Percentiles rank a stretch among this genome's conserved stretches.
Evolutionary conservation across 495 filamentous ascomycete genomes (phyloP).

Genomic region (Pyrenula aspistea): DNA sequence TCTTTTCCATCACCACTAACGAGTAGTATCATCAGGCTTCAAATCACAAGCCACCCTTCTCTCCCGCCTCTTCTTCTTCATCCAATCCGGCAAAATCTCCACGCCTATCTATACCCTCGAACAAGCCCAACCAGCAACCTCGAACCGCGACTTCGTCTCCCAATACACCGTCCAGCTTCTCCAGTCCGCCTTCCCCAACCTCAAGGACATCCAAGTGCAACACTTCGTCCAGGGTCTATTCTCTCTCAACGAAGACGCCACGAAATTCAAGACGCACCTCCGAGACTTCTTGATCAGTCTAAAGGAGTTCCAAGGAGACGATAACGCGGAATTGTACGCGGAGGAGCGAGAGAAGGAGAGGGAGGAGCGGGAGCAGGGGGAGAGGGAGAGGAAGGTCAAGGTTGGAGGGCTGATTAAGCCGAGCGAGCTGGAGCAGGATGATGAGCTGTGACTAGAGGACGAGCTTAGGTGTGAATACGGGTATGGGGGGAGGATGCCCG

Average conservation of each 20-base stretch:
- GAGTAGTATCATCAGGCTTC: constrained; percentile 47
- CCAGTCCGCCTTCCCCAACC: constrained; percentile 83
- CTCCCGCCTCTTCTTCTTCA: constrained; percentile 91
- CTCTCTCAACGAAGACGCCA: constrained; percentile 64
- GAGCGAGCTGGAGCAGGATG: constrained; percentile 79
- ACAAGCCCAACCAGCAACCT: constrained; percentile 70
- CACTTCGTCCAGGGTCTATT: constrained; percentile 83
- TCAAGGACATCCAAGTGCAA: constrained; percentile 79
- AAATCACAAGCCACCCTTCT: constrained; percentile 91
- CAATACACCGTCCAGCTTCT: constrained; percentile 78
- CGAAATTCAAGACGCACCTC: constrained; percentile 83
- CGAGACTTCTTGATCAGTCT: constrained; percentile 95
- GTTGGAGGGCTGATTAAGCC: constrained; percentile 88
- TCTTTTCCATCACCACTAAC: constrained; percentile 3
- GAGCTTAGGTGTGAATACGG: constrained; percentile 50
- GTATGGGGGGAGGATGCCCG: not conserved
- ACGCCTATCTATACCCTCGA: constrained; percentile 77
- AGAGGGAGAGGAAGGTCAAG: constrained; percentile 79
- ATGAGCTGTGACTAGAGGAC: constrained; percentile 77
- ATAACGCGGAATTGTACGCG: constrained; percentile 87
- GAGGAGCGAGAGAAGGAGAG: constrained; percentile 84
- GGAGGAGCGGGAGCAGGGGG: constrained; percentile 64
- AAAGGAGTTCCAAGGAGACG: constrained; percentile 83
- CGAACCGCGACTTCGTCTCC: constrained; percentile 80
- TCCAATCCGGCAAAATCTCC: constrained; percentile 73